Evolutionary conservation across 192 early-diverging fungal species (phyloP).

Genomic region (Lunasporangiospora selenospora): DNA sequence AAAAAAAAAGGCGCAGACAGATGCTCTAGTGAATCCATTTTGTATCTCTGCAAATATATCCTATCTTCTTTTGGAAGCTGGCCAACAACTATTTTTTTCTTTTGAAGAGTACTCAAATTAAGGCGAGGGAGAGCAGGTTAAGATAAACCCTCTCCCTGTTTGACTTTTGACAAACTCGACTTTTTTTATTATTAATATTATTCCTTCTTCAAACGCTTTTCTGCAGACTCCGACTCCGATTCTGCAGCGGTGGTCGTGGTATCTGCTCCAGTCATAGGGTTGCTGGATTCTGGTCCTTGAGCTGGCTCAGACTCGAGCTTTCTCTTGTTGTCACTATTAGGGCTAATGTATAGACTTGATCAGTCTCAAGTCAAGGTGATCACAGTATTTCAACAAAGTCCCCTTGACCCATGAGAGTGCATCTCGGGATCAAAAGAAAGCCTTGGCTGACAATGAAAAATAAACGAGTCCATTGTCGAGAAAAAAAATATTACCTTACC

Average conservation of each 20-base stretch:
- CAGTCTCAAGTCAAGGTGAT: not conserved
- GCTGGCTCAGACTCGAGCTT: slow-evolving; percentile 2
- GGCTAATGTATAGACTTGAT: not conserved
- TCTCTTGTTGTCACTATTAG: slow-evolving; percentile 28
- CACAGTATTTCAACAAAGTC: not conserved
- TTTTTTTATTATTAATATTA: not conserved
- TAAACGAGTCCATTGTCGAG: too few relatives aligned
- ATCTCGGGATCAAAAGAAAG: not conserved
- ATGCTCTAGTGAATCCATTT: not conserved
- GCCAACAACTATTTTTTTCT: not conserved
- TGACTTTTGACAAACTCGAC: not conserved
- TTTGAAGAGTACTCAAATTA: too few relatives aligned
- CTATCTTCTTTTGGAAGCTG: not conserved
- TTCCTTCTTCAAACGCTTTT: slow-evolving; percentile 34
- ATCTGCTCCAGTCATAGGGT: too few relatives aligned
- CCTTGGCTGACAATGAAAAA: not conserved
- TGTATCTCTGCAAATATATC: not conserved
- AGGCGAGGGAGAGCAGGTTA: too few relatives aligned
- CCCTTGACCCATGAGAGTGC: not conserved
- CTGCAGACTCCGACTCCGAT: slow-evolving; percentile 11
- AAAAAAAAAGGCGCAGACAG: not conserved
- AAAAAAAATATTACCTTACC: slow-evolving; percentile 38
- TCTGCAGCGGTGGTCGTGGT: not conserved
- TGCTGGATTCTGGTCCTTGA: too few relatives aligned
- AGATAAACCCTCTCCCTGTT: not conserved